Evolutionary conservation across 768 basidiomycete genomes (phyloP).

Genomic region (Agaricus subrufescens): DNA sequence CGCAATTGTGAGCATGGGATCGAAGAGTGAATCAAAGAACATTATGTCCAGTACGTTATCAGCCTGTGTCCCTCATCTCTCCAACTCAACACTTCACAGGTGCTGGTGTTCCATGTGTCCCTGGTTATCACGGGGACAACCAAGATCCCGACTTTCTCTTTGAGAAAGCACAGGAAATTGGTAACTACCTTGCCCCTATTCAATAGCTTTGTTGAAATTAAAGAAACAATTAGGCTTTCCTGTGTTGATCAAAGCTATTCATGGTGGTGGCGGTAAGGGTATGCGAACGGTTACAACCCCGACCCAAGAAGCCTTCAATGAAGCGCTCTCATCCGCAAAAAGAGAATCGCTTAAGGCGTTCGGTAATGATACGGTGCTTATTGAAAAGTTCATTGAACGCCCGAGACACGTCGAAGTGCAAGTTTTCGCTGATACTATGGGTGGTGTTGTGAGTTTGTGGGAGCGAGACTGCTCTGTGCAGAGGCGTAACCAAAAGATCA

Average conservation of each 20-base stretch:
- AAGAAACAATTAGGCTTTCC: conserved; percentile 58
- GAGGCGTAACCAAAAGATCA: conserved; percentile 91
- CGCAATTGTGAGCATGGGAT: conserved; percentile 93
- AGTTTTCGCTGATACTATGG: conserved; percentile 81
- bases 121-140: conserved; percentile 85
- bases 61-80: neutral
- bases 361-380: conserved; percentile 78
- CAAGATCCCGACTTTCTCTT: conserved; percentile 73
- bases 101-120: conserved; percentile 89
- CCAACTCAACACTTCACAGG: conserved; percentile 31
- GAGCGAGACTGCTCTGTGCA: conserved; percentile 93
- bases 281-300: conserved; percentile 74
- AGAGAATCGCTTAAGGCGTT: conserved; percentile 87
- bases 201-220: neutral
- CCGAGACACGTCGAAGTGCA: conserved; percentile 95
- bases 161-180: conserved; percentile 66
- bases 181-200: conserved; percentile 23
- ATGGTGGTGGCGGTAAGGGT: conserved; percentile 94
- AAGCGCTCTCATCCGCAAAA: conserved; percentile 81
- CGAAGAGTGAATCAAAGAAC: conserved; percentile 95
- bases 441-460: conserved; percentile 91
- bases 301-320: conserved; percentile 63
- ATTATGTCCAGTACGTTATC: conserved; percentile 72
- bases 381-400: conserved; percentile 84
- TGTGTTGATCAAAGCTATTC: conserved; percentile 93